phyloP scores from a whole-genome alignment of 768 basidiomycete species.

The Lactarius indigo region DNA sequence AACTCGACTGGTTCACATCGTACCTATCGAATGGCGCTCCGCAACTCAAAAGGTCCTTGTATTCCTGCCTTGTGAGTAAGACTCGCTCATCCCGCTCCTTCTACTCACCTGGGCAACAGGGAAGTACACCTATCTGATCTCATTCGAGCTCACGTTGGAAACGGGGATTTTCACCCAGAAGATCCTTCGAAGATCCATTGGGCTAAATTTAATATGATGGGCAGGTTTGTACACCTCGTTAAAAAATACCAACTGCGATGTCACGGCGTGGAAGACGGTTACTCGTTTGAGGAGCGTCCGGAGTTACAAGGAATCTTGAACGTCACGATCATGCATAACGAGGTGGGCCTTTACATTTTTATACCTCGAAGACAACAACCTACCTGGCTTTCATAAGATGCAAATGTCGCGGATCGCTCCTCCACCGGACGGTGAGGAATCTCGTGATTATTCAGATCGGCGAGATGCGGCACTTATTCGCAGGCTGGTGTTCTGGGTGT shows the following conservation, averaged over 20 bases:
- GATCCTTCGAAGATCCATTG: conserved; percentile 82
- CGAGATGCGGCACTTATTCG: conserved; percentile 32
- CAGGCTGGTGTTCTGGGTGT: conserved; percentile 32
- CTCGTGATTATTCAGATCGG: conserved; percentile 29
- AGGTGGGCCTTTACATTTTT: conserved; percentile 42
- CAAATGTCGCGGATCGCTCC: conserved; percentile 61
- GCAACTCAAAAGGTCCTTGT: conserved; percentile 79
- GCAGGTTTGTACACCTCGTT: conserved; percentile 75
- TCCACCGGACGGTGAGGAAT: conserved; percentile 39
- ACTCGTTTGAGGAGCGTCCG: conserved; percentile 56
- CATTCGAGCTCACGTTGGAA: conserved; percentile 82
- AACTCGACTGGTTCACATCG: conserved; percentile 79
- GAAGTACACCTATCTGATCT: conserved; percentile 91
- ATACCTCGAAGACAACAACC: neutral
- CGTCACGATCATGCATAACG: conserved; percentile 61
- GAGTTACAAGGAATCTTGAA: conserved; percentile 55
- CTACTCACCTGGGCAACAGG: conserved; percentile 38
- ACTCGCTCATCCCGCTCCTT: conserved; percentile 20
- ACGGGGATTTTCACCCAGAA: conserved; percentile 62
- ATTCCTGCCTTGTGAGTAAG: conserved; percentile 72
- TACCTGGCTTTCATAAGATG: conserved; percentile 43
- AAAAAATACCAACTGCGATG: conserved; percentile 77
- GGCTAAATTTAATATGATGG: conserved; percentile 95
- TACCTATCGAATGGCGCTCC: conserved; percentile 86
- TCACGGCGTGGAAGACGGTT: conserved; percentile 46